These are phyloP conservation scores for Candida khao-thaluensis DNA, from an alignment of 805 yeast genomes.

Conservation along the genomic window DNA sequence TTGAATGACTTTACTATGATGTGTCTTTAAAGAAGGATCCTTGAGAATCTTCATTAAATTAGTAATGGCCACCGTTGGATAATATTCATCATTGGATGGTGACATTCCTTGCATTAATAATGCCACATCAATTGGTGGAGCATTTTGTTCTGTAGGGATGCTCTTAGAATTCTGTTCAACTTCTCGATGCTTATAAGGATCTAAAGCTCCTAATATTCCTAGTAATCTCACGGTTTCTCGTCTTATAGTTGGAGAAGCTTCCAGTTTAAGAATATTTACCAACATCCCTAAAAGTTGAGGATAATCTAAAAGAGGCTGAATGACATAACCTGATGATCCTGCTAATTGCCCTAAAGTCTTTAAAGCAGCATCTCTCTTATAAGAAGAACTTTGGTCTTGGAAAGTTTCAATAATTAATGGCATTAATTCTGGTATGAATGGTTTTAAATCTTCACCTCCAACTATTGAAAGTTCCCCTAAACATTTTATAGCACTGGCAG, in stretches of 20 bases:
- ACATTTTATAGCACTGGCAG: slow-evolving; percentile 80
- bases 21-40: slow-evolving; percentile 80
- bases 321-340: slow-evolving; percentile 90
- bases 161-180: slow-evolving; percentile 70
- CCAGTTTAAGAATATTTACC: slow-evolving; percentile 78
- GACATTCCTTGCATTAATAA: slow-evolving; percentile 90
- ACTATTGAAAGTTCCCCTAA: slow-evolving; percentile 87
- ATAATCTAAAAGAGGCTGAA: slow-evolving; percentile 87
- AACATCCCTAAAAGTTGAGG: slow-evolving; percentile 85
- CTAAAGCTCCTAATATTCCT: slow-evolving; percentile 94
- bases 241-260: slow-evolving; percentile 68
- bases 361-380: slow-evolving; percentile 86
- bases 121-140: slow-evolving; percentile 88
- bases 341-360: slow-evolving; percentile 86
- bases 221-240: slow-evolving; percentile 85
- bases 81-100: slow-evolving; percentile 89
- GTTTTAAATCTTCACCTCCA: slow-evolving; percentile 80
- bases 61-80: slow-evolving; percentile 90
- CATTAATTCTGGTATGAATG: slow-evolving; percentile 75
- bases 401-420: slow-evolving; percentile 83
- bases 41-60: slow-evolving; percentile 79
- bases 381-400: slow-evolving; percentile 88
- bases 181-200: slow-evolving; percentile 93
- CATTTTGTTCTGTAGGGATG: slow-evolving; percentile 68
- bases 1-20: slow-evolving; percentile 91